Conservation (phyloP, 768 basidiomycete genomes). For the Thelephora ganbajun region DNA sequence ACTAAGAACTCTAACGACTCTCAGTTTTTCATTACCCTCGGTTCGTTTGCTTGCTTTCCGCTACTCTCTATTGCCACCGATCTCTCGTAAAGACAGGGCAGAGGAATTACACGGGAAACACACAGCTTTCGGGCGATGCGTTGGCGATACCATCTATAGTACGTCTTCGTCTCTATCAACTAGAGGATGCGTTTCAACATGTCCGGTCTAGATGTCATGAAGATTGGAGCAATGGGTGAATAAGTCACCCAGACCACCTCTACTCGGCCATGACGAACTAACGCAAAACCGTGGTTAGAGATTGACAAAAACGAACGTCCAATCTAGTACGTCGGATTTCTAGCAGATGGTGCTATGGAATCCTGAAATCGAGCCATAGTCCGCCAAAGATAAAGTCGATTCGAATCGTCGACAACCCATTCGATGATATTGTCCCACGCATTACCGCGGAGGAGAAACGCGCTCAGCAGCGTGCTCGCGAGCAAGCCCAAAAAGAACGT, state of each 20-base stretch:
- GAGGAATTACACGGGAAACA: conserved; percentile 92
- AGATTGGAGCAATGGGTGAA: conserved; percentile 50
- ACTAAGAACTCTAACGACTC: conserved; percentile 83
- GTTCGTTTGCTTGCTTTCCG: conserved; percentile 22
- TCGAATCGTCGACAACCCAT: conserved; percentile 85
- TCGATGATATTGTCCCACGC: conserved; percentile 87
- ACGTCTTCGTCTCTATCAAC: conserved; percentile 13
- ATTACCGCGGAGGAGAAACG: conserved; percentile 91
- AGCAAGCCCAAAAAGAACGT: conserved; percentile 62
- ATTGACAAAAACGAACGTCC: background rate
- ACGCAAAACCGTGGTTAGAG: background rate
- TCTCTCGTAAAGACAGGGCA: conserved; percentile 49
- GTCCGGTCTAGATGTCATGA: conserved; percentile 57
- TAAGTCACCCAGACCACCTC: background rate
- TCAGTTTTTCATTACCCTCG: conserved; percentile 91
- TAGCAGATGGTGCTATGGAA: too few relatives aligned
- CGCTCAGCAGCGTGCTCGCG: conserved; percentile 69
- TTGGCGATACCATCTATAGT: conserved; percentile 88
- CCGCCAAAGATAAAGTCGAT: conserved; percentile 85
- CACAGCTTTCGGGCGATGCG: conserved; percentile 82
- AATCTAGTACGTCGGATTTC: background rate
- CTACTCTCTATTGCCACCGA: background rate
- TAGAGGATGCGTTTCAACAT: background rate
- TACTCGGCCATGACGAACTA: background rate
- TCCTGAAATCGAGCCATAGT: too few relatives aligned